These are phyloP conservation scores for Neoscytalidium dimidiatum DNA, from an alignment of 2,329 filamentous ascomycete genomes.

Conservation along the genomic window DNA sequence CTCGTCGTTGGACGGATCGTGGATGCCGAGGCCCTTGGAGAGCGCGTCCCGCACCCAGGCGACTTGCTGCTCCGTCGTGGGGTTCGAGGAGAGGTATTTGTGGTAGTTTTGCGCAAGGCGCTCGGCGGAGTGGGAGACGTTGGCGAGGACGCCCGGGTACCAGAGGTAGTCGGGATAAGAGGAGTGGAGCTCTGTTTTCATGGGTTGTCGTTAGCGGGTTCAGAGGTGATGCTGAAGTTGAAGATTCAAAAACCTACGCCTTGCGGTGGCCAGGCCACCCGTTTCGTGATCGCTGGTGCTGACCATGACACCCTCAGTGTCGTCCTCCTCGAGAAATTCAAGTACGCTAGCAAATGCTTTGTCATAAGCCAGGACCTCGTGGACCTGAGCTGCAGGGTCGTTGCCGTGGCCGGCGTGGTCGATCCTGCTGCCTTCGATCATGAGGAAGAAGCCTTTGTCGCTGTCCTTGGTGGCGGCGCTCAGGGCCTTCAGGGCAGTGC, in stretches of 20 bases:
- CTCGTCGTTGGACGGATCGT: conserved; percentile 71
- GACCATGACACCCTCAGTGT: conserved; percentile 77
- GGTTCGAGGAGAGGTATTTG: conserved; percentile 52
- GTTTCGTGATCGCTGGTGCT: conserved; percentile 96
- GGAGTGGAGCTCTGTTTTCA: conserved; percentile 58
- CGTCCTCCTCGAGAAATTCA: conserved; percentile 76
- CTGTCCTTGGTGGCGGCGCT: conserved; percentile 78
- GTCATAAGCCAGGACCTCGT: conserved; percentile 95
- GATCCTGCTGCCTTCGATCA: conserved; percentile 96
- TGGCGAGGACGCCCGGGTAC: conserved; percentile 80
- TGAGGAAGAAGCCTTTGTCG: conserved; percentile 94
- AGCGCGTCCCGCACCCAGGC: conserved; percentile 72
- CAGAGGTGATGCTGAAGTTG: neutral
- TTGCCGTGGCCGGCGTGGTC: conserved; percentile 81
- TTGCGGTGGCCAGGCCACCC: conserved; percentile 79
- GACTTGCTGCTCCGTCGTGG: conserved; percentile 34
- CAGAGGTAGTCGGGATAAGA: conserved; percentile 72
- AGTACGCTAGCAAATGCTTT: conserved; percentile 78
- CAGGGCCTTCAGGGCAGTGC: conserved; percentile 76
- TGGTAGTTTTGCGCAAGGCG: conserved; percentile 66
- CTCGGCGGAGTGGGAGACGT: conserved; percentile 74
- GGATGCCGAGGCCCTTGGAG: conserved; percentile 71
- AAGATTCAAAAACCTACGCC: conserved; percentile 58
- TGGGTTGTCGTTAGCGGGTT: conserved; percentile 1
- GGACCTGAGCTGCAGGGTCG: conserved; percentile 58